phyloP scores from a whole-genome alignment of 371 early-diverging fungal species.

The Haplosporangium sp. region DNA sequence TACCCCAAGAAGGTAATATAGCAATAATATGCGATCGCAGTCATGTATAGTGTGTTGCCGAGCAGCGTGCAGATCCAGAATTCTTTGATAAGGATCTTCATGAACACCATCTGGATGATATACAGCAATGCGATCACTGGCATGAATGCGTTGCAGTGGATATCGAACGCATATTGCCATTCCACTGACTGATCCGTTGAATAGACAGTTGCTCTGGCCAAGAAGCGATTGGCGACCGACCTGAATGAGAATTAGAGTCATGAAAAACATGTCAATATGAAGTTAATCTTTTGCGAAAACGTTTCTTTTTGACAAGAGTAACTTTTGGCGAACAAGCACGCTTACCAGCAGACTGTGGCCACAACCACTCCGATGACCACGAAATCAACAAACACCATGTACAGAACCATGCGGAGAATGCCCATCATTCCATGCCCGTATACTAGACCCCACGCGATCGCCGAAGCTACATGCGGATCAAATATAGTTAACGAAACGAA shows the following conservation, averaged over 20 bases:
- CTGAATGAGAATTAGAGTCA: constrained; percentile 26
- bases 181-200: constrained; percentile 89
- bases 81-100: constrained; percentile 75
- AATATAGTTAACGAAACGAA: neutral
- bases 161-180: constrained; percentile 94
- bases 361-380: constrained; percentile 75
- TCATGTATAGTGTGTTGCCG: constrained; percentile 87
- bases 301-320: neutral
- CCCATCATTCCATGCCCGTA: constrained; percentile 71
- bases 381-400: constrained; percentile 83
- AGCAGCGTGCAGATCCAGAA: constrained; percentile 83
- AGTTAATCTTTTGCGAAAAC: neutral
- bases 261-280: too few relatives aligned
- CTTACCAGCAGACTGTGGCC: constrained; percentile 77
- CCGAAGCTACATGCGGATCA: constrained; percentile 62
- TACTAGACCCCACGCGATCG: constrained; percentile 79
- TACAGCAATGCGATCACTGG: constrained; percentile 85
- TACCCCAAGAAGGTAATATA: constrained; percentile 90
- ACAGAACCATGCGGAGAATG: constrained; percentile 71
- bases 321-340: neutral
- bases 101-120: constrained; percentile 90
- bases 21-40: constrained; percentile 79
- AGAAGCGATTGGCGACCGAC: constrained; percentile 83
- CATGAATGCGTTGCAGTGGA: constrained; percentile 94
- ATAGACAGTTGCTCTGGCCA: constrained; percentile 80